Evolutionary conservation across 371 early-diverging fungal species (phyloP).

Genomic region (Synchytrium microbalum): DNA sequence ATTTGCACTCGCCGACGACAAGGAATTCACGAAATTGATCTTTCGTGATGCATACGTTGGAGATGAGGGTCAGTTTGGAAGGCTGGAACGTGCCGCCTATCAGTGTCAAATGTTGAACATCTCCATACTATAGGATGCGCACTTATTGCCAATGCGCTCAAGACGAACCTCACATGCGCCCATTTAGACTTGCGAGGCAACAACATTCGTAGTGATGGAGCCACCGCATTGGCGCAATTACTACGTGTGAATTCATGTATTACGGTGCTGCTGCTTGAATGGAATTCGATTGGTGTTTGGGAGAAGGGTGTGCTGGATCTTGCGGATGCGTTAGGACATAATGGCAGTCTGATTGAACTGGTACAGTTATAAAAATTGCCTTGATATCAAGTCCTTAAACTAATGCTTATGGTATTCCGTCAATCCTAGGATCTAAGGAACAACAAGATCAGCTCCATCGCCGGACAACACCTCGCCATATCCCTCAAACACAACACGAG

Average conservation of each 20-base stretch:
- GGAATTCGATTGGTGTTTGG: conserved; percentile 53
- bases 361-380: background rate
- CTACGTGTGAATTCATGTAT: conserved; percentile 35
- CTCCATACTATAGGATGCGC: conserved; percentile 21
- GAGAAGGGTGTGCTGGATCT: conserved; percentile 36
- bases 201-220: conserved; percentile 45
- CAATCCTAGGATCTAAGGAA: conserved; percentile 41
- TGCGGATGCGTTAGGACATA: conserved; percentile 40
- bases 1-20: conserved; percentile 23
- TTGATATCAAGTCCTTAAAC: no score
- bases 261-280: conserved; percentile 34
- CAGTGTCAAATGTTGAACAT: background rate
- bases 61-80: conserved; percentile 34
- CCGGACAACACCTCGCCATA: conserved; percentile 25
- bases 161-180: conserved; percentile 34
- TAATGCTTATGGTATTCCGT: no score
- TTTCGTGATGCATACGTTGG: conserved; percentile 40
- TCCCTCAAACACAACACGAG: conserved; percentile 33
- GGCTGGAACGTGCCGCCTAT: background rate
- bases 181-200: conserved; percentile 26
- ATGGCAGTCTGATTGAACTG: conserved; percentile 31
- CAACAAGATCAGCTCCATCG: conserved; percentile 42
- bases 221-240: conserved; percentile 40
- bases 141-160: conserved; percentile 29
- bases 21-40: conserved; percentile 18